Conservation (phyloP, 2,329 filamentous ascomycete species). For the Penicillium sp. region DNA sequence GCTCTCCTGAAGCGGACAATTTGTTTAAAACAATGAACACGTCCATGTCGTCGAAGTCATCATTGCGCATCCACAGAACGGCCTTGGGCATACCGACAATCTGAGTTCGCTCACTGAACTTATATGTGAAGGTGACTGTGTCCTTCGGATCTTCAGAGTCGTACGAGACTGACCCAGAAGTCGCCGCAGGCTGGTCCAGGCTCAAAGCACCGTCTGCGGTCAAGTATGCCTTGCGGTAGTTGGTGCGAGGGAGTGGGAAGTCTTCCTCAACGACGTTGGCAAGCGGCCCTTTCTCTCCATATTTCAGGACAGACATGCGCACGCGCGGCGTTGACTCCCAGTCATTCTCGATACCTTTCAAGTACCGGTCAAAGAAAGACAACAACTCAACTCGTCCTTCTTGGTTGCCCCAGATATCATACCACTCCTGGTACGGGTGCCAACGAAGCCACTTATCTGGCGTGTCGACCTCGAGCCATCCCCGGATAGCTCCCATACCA, state of each 20-base stretch:
- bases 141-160: constrained; percentile 30
- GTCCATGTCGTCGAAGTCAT: constrained; percentile 47
- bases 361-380: constrained; percentile 50
- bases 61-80: constrained; percentile 49
- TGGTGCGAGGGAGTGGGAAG: constrained; percentile 38
- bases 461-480: constrained; percentile 40
- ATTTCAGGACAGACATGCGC: constrained; percentile 45
- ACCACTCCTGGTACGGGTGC: constrained; percentile 49
- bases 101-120: constrained; percentile 41
- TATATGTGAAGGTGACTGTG: constrained; percentile 40
- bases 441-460: constrained; percentile 50
- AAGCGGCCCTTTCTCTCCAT: constrained; percentile 31
- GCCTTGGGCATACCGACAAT: constrained; percentile 53
- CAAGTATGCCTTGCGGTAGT: constrained; percentile 38
- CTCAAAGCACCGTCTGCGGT: constrained; percentile 14
- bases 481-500: constrained; percentile 40
- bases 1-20: constrained; percentile 44
- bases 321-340: constrained; percentile 53
- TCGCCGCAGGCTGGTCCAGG: constrained; percentile 2
- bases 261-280: constrained; percentile 36
- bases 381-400: constrained; percentile 42
- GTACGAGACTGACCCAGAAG: constrained; percentile 30
- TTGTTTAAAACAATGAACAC: constrained; percentile 51
- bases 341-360: constrained; percentile 47
- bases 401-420: constrained; percentile 43